Percentiles rank a stretch among this genome's conserved stretches.
These are phyloP conservation scores for Pholiota conissans DNA, from an alignment of 768 basidiomycete species.

Conservation along the genomic window DNA sequence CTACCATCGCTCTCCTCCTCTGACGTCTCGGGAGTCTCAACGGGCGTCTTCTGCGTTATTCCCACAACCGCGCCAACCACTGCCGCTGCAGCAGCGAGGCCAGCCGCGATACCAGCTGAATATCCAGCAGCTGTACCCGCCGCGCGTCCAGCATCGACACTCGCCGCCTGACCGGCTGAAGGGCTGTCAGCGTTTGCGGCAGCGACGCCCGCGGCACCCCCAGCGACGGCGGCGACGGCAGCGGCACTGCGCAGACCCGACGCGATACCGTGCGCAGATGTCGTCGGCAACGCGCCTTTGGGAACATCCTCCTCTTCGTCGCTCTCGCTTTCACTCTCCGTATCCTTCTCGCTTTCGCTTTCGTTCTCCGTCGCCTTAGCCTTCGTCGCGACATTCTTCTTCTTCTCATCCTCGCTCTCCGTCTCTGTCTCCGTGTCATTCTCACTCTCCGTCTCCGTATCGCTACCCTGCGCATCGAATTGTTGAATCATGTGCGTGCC, in stretches of 20 bases:
- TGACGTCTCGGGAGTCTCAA: background rate
- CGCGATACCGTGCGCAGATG: background rate
- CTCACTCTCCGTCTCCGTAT: constrained; percentile 28
- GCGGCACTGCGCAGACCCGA: background rate
- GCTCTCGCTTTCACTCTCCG: background rate
- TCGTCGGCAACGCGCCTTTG: too few relatives aligned
- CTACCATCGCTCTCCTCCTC: background rate
- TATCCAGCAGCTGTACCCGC: too few relatives aligned
- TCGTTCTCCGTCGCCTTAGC: constrained; percentile 9
- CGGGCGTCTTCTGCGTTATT: background rate
- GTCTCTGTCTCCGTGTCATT: constrained; percentile 25
- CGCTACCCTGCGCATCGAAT: constrained; percentile 76
- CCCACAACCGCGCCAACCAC: background rate
- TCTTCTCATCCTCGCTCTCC: constrained; percentile 14
- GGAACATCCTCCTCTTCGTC: background rate
- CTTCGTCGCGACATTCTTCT: constrained; percentile 6
- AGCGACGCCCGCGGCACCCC: too few relatives aligned
- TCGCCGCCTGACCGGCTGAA: too few relatives aligned
- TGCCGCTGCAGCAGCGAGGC: too few relatives aligned
- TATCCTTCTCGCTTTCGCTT: constrained; percentile 7
- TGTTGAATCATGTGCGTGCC: constrained; percentile 78
- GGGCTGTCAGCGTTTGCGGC: too few relatives aligned
- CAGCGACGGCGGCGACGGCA: background rate
- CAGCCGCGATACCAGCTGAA: too few relatives aligned
- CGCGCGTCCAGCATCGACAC: too few relatives aligned